Conservation (phyloP, 2,329 filamentous ascomycete genomes). For the Neofusicoccum umdonicola region DNA sequence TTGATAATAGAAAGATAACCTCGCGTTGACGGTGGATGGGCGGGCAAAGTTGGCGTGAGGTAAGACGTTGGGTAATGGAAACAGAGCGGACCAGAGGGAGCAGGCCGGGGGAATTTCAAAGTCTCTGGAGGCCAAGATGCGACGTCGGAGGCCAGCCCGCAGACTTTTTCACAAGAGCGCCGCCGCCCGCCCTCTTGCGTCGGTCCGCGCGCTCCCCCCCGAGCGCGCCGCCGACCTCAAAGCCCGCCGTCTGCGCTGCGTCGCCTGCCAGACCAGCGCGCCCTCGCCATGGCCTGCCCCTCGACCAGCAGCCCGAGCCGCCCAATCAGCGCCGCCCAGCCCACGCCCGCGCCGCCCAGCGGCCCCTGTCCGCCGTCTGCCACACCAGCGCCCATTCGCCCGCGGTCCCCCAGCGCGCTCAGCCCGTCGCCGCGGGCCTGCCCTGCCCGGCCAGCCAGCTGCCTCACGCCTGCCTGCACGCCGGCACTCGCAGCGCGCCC, state of each 20-base stretch:
- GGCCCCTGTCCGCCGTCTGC: background rate
- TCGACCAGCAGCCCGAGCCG: background rate
- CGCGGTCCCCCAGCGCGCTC: background rate
- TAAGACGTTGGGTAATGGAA: slow-evolving; percentile 51
- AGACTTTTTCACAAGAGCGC: slow-evolving; percentile 15
- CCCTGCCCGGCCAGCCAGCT: too few species aligned
- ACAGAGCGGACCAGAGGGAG: slow-evolving; percentile 22
- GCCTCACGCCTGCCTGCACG: background rate
- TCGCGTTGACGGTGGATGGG: slow-evolving; percentile 35
- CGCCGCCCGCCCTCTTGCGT: slow-evolving; percentile 8
- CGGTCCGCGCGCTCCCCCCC: slow-evolving; percentile 7
- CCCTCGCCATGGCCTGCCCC: slow-evolving; percentile 7
- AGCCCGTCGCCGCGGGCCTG: too few species aligned
- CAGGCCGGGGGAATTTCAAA: slow-evolving; percentile 27
- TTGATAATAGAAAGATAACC: slow-evolving; percentile 46
- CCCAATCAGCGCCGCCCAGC: background rate
- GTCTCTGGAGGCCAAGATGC: slow-evolving; percentile 9
- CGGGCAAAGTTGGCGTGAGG: slow-evolving; percentile 42
- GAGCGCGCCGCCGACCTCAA: slow-evolving; percentile 14
- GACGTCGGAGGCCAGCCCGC: slow-evolving; percentile 15
- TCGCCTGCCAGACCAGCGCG: background rate
- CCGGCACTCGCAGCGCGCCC: background rate
- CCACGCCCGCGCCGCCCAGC: background rate
- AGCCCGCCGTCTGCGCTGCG: slow-evolving; percentile 1
- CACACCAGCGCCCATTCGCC: background rate